Evolutionary conservation across 176 grass and related monocot genomes (phyloP), one percentile per base, ranked within the genome.

Genomic region (Oropetium thomaeum): DNA sequence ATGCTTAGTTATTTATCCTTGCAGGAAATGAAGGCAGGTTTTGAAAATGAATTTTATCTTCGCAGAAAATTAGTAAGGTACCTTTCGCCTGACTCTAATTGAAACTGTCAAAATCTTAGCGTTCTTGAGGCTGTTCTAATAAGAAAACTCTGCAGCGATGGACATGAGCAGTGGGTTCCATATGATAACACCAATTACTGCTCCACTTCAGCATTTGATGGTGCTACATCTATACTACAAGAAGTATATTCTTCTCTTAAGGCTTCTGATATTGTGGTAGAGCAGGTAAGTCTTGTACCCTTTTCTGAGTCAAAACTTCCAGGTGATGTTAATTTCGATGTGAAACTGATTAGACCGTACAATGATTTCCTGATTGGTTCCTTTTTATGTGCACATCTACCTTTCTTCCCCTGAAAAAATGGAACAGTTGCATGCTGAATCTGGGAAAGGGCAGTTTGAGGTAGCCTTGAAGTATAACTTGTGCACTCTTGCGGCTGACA

Each of bases 1-100:
- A 74, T 48, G 58, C 26, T 65, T 60, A 60, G 42, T 76, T 81
- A 30, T 70, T 85, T 84, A 8, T 79, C 15, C 13, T 60, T 89
- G 61, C 67, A 98, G 95, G 83, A 75, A 81, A 88, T 94, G 86
- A 90, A 90, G 73, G 91, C 91, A 42, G 95, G 95, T 53, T 98
- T 98, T 51, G 95, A 98, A 65, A 98, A 92, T 85, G 95, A 98
- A 84, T 98, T 98, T 81, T 98, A 73, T 66, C 72, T 98, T 26
- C 89, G 92, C n/a, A 83, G 76, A 84, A 94, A 94, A 89, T 57
- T 89, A 76, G 64, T 68, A 81, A 94, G 90, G 95, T 88, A 92
- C 47, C 44, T 68, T 71, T 81, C n/a, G 26, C 13, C 62, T 33
- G 19, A 58, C 52, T 79, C 35, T 79, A 65, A 20, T 32, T 59